Evolutionary conservation across 2,329 filamentous ascomycete species (phyloP), one percentile per base, ranked within the genome.

Genomic region (Colletotrichum lindemuthianum): DNA sequence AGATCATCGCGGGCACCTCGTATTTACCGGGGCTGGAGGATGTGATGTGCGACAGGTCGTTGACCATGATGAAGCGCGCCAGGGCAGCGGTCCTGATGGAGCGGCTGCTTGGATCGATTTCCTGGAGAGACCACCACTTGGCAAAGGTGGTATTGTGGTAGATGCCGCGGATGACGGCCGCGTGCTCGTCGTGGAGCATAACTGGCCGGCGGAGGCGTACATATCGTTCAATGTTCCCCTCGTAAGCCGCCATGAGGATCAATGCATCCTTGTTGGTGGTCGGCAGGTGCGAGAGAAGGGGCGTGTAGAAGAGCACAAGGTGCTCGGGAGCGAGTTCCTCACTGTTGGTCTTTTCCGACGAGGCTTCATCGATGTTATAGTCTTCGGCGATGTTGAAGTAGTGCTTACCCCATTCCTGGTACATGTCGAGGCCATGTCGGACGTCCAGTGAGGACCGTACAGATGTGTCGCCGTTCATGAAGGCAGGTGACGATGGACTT

Each of bases 171-270:
- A 77, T 47, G 9, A 76, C 60, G 52, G 71, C 74, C 8, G 33
- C 13, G 4, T 60, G 6, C 63, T 80, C 77, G 4, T 60, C 24
- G 7, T 59, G 2, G 2, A 76, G 50, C 59, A 70, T 58, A 3
- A 47, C 47, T 6, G 75, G 77, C 24, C 75, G 68, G 12, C 70
- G 69, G 0, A 82, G 69, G 4, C 78, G 73, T 0, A 58, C 41
- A 48, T 79, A 81, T 5, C 77, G 74, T 51, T 82, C 78, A 13
- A 80, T 67, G 37, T 81, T 72, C 5, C 78, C 78, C 2, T 71
- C 65, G 32, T 75, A 79, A 1, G 77, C 78, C 0, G 78, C 76
- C 65, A 76, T 72, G 2, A 71, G 67, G n/a, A 79, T 77, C 2
- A 81, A 69, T 0, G 77, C 47, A 49, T 77, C 73, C 58, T 81